Base-by-base conservation (phyloP, 2,329 filamentous ascomycete genomes). In the Kalmusia sp. region DNA sequence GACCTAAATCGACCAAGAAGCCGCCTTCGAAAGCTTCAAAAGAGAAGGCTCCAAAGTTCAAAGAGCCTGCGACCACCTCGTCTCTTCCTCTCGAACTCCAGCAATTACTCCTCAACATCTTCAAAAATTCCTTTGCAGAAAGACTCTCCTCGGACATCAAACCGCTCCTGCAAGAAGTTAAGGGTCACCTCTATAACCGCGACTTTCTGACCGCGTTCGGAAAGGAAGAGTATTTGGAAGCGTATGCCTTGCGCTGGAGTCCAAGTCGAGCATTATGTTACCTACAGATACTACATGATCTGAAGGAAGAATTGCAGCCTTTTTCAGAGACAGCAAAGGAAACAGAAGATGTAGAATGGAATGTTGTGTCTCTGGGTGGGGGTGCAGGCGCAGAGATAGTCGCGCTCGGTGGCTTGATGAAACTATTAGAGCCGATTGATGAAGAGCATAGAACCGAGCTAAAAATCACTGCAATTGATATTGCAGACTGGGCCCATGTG, bases 201-300 rank as follows among this genome's bases (percentile, higher is more conserved):
- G 91, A 98, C 71, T 98, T 98, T 75, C 81, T 82, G 11, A 77
- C 80, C 14, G 93, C 93, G 0, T 99, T 98, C 76, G 87, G 86
- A 0, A 81, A 81, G 39, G 81, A 85, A 50, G 85, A 89, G 38
- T 84, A 88, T 63, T 82, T 97, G 15, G 85, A 89, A 55, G 90
- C 89, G 8, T 99, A 99, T 78, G 91, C 92, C 7, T 85, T 91
- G 49, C 80, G 95, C 64, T 99, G 93, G 93, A 96, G 92, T 74
- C 91, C 93, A 1, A 89, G 90, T 47, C 82, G 95, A 48, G 90
- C 92, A 0, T 77, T 98, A 47, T 91, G 88, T 58, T 98, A 98
- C 75, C 80, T 86, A n/a, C 78, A 82, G n/a, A 70, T 87, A 14
- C 80, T 88, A 21, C 68, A 64, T 55, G 57, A 75, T 66, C 49